A percentile compares a stretch with the other conserved stretches of the same genome.
Evolutionary conservation across 352 stramenopile species (phyloP).

Genomic region (Vaucheria bursata): DNA sequence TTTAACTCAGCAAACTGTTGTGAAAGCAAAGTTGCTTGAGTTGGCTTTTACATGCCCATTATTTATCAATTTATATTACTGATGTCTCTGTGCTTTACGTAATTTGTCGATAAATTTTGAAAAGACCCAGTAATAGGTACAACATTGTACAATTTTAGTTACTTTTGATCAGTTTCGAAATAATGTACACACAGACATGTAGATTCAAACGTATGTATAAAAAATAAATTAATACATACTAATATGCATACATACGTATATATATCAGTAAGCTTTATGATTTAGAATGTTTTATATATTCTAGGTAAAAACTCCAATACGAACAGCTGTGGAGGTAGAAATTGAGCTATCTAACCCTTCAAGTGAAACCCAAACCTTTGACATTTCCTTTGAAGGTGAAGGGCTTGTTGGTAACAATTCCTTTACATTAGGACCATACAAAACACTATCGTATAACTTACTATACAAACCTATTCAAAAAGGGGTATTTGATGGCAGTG

Average conservation of each 20-base stretch:
- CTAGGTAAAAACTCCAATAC: slow-evolving; percentile 63
- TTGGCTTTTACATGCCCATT: too few relatives aligned
- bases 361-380: slow-evolving; percentile 66
- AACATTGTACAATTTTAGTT: too few relatives aligned
- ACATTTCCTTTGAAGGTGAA: slow-evolving; percentile 63
- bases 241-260: too few relatives aligned
- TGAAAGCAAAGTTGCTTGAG: too few relatives aligned
- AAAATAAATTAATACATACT: neutral
- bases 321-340: slow-evolving; percentile 69
- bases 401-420: slow-evolving; percentile 66
- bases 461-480: slow-evolving; percentile 74
- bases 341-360: slow-evolving; percentile 79
- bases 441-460: slow-evolving; percentile 73
- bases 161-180: too few relatives aligned
- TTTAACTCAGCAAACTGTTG: too few relatives aligned
- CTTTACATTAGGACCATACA: slow-evolving; percentile 60
- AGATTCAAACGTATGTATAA: neutral
- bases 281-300: neutral
- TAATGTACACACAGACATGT: too few relatives aligned
- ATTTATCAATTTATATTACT: too few relatives aligned
- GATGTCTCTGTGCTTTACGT: too few relatives aligned
- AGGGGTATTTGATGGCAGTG: slow-evolving; percentile 59
- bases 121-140: too few relatives aligned
- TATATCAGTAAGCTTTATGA: neutral
- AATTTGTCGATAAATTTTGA: too few relatives aligned